These are phyloP conservation scores for Fusarium brevicatenulatum DNA, from an alignment of 2,329 filamentous ascomycete genomes.

Conservation along the genomic window DNA sequence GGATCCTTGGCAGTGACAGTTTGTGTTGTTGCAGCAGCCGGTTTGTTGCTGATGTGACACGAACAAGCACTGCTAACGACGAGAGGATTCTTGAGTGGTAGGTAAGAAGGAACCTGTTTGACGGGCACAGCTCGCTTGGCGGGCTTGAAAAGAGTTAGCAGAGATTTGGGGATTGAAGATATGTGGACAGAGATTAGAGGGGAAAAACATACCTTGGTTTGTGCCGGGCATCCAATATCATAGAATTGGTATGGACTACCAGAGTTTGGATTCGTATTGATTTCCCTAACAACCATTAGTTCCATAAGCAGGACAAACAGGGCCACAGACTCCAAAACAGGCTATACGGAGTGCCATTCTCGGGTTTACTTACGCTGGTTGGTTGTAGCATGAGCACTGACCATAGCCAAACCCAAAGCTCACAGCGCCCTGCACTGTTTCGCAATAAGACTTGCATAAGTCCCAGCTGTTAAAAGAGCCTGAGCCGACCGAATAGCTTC, in stretches of 20 bases:
- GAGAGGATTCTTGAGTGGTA: not conserved
- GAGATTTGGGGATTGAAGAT: rapidly evolving
- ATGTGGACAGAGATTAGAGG: no score
- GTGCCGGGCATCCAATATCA: not conserved
- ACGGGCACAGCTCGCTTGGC: not conserved
- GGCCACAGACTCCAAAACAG: rapidly evolving
- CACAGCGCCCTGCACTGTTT: not conserved
- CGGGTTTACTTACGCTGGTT: not conserved
- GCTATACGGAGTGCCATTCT: rapidly evolving
- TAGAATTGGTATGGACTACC: rapidly evolving
- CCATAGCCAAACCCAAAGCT: not conserved
- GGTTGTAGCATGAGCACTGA: rapidly evolving
- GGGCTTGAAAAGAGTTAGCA: not conserved
- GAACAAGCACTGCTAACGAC: not conserved
- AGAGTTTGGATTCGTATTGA: rapidly evolving
- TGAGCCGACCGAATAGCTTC: not conserved
- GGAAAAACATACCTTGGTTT: not conserved
- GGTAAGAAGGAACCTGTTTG: not conserved
- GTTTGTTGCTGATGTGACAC: not conserved
- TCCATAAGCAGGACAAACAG: rapidly evolving
- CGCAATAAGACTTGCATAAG: not conserved
- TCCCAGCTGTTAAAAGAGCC: rapidly evolving
- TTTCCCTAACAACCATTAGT: not conserved
- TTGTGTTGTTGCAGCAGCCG: not conserved
- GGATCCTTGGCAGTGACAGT: not conserved